phyloP scores from a whole-genome alignment of 192 early-diverging fungal genomes.

The Linnemannia zychae region DNA sequence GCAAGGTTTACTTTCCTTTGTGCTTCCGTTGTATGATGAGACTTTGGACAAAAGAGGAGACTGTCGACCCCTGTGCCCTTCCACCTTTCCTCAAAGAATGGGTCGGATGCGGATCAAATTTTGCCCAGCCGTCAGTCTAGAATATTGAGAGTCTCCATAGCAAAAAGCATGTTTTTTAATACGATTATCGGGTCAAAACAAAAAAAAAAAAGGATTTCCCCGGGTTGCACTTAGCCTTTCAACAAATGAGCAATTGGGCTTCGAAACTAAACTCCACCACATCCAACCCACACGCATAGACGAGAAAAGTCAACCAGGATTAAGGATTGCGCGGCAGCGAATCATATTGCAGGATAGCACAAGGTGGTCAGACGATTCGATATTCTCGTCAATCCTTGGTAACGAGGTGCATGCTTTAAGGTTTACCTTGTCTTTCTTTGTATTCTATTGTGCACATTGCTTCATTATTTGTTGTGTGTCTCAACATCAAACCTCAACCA shows the following conservation, averaged over 20 bases:
- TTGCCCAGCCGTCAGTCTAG: not conserved
- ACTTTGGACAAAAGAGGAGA: slow-evolving; percentile 1
- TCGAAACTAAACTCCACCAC: not conserved
- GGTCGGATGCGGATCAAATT: not conserved
- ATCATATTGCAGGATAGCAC: not conserved
- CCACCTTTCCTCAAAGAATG: no score
- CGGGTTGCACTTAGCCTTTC: no score
- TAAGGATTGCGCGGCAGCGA: not conserved
- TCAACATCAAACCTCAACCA: no score
- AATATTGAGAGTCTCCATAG: not conserved
- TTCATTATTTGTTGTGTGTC: no score
- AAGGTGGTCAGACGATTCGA: slow-evolving; percentile 5
- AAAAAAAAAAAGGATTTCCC: not conserved
- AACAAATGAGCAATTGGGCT: not conserved
- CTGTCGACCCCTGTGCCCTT: not conserved
- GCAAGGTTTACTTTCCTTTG: no score
- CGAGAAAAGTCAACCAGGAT: slow-evolving; percentile 1
- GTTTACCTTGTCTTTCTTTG: not conserved
- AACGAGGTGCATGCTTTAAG: not conserved
- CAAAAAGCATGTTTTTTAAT: no score
- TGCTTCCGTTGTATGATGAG: no score
- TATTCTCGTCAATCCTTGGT: not conserved
- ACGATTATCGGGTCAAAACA: not conserved
- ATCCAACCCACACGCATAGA: not conserved
- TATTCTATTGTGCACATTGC: no score